These are phyloP conservation scores for Leccinum fuscescens DNA, from an alignment of 1,284 basidiomycete genomes.

Conservation along the genomic window DNA sequence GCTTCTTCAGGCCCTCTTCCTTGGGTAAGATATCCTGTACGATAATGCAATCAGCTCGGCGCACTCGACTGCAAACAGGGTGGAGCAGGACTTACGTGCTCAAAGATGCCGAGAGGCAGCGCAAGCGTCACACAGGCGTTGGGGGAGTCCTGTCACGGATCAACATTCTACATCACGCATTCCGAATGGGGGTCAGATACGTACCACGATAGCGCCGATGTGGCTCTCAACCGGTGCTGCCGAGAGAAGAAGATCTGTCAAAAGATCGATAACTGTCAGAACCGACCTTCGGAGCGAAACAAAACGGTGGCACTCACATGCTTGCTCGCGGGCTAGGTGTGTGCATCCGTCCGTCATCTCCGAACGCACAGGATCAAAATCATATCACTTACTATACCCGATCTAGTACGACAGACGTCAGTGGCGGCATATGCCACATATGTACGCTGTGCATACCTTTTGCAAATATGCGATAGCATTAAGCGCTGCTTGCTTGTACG, in stretches of 20 bases:
- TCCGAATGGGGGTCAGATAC: conserved; percentile 19
- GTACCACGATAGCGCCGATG: conserved; percentile 69
- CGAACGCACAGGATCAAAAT: not conserved
- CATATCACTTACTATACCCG: conserved; percentile 56
- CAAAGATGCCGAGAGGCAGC: conserved; percentile 71
- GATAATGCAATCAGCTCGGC: not conserved
- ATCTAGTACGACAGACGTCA: conserved; percentile 38
- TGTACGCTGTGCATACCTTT: conserved; percentile 51
- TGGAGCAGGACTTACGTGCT: conserved; percentile 46
- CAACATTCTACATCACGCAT: not conserved
- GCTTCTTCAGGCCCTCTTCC: conserved; percentile 55
- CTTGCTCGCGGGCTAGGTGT: conserved; percentile 62
- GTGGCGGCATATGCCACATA: not conserved
- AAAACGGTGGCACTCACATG: conserved; percentile 44
- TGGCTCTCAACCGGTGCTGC: conserved; percentile 78
- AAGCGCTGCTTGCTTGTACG: conserved; percentile 77
- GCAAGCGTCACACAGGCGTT: conserved; percentile 77
- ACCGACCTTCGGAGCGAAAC: not conserved
- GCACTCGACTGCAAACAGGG: not conserved
- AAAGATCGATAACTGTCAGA: not conserved
- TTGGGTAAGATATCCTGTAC: conserved; percentile 62
- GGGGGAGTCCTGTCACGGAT: conserved; percentile 56
- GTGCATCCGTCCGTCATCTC: not conserved
- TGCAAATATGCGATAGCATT: conserved; percentile 75
- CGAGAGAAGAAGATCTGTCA: conserved; percentile 63